Evolutionary conservation across 2,329 filamentous ascomycete genomes (phyloP).

Genomic region (Juglanconis juglandina): DNA sequence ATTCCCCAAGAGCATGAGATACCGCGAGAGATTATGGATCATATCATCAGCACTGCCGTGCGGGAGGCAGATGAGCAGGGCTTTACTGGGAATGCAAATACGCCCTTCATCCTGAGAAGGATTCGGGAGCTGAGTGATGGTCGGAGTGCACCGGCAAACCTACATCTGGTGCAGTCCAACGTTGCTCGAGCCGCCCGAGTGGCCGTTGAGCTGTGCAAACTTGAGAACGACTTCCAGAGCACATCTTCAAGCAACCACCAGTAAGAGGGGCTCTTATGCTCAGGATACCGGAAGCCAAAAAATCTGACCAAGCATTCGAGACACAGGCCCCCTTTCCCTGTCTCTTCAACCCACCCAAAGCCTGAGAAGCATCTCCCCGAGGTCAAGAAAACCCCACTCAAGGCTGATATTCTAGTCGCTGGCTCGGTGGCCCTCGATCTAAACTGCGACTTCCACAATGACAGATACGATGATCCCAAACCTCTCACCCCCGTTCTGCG

Average conservation of each 20-base stretch:
- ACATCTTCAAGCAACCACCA: slow-evolving; percentile 2
- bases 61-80: slow-evolving; percentile 62
- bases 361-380: neutral
- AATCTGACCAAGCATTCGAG: neutral
- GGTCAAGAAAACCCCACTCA: slow-evolving; percentile 9
- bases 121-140: slow-evolving; percentile 76
- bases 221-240: slow-evolving; percentile 30
- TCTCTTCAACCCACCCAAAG: neutral
- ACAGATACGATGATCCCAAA: slow-evolving; percentile 24
- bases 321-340: slow-evolving; percentile 2
- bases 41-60: slow-evolving; percentile 65
- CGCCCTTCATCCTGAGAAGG: slow-evolving; percentile 75
- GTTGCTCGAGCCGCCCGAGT: slow-evolving; percentile 53
- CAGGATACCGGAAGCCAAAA: neutral
- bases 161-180: slow-evolving; percentile 54
- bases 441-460: slow-evolving; percentile 68
- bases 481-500: slow-evolving; percentile 52
- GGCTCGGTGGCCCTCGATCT: slow-evolving; percentile 88
- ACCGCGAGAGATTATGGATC: slow-evolving; percentile 66
- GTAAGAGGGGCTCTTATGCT: slow-evolving; percentile 9
- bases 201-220: slow-evolving; percentile 49
- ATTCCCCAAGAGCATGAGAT: slow-evolving; percentile 70
- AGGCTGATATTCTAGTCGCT: slow-evolving; percentile 73
- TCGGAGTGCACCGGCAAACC: slow-evolving; percentile 71
- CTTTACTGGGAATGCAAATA: slow-evolving; percentile 72